These are phyloP conservation scores for Stenocarpella maydis DNA, from an alignment of 2,329 filamentous ascomycete genomes.

Conservation along the genomic window DNA sequence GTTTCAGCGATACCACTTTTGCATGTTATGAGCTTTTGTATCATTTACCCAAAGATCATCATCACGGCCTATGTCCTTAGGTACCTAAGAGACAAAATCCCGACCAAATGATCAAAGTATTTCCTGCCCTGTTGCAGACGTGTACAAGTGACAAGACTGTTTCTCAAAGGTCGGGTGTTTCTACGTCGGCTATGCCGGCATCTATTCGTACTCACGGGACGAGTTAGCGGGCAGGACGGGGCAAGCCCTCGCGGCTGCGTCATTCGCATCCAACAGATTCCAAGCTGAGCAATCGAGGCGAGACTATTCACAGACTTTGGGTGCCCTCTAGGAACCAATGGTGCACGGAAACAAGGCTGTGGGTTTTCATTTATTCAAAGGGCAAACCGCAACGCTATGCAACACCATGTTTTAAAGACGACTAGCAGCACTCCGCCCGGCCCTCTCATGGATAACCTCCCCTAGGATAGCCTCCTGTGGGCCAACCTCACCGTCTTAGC, in stretches of 20 bases:
- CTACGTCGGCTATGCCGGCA: neutral
- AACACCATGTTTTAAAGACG: neutral
- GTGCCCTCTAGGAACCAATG: neutral
- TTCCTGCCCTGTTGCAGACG: neutral
- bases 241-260: neutral
- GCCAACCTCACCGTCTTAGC: too few species aligned
- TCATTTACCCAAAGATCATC: neutral
- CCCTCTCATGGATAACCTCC: too few species aligned
- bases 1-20: conserved; percentile 19
- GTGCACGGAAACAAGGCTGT: neutral
- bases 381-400: neutral
- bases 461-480: too few species aligned
- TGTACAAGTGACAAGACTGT: too few species aligned
- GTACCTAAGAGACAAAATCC: neutral
- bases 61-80: neutral
- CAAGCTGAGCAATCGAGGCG: neutral
- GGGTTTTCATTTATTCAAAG: neutral
- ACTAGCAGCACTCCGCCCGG: neutral
- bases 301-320: neutral
- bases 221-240: neutral
- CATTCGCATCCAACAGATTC: neutral
- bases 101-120: neutral
- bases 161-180: neutral
- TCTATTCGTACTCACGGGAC: too few species aligned
- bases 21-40: conserved; percentile 2